Evolutionary conservation across 2,329 filamentous ascomycete species (phyloP).

Genomic region (Paradendryphiella salina): DNA sequence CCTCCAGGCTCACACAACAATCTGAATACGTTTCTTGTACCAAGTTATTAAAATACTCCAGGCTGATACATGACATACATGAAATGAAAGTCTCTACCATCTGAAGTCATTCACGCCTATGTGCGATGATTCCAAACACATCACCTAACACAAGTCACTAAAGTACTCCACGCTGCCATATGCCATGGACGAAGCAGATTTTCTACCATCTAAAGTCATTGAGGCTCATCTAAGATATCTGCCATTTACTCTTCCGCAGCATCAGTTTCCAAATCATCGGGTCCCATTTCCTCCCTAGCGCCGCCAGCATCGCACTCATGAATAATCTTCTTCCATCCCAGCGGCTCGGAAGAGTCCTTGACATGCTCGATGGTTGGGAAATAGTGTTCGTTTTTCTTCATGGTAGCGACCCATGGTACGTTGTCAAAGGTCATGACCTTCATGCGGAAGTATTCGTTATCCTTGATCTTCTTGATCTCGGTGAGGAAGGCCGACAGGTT

Average conservation of each 20-base stretch:
- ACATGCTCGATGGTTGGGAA: constrained; percentile 69
- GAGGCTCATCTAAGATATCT: neutral
- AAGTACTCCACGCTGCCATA: too few relatives aligned
- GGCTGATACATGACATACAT: too few relatives aligned
- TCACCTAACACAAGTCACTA: too few relatives aligned
- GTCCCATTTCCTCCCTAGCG: constrained; percentile 36
- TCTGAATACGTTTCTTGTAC: too few relatives aligned
- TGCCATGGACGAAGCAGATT: neutral
- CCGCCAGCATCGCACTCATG: constrained; percentile 55
- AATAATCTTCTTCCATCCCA: constrained; percentile 62
- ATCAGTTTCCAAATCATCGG: constrained; percentile 37
- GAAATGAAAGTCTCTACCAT: too few relatives aligned
- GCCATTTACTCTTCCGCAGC: constrained; percentile 22
- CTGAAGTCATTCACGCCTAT: too few relatives aligned
- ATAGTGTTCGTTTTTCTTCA: constrained; percentile 99
- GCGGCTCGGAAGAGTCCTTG: constrained; percentile 57
- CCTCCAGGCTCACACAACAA: too few relatives aligned
- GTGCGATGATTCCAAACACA: too few relatives aligned
- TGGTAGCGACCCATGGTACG: constrained; percentile 98
- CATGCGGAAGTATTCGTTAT: constrained; percentile 97
- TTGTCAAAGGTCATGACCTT: constrained; percentile 99
- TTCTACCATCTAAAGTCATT: neutral
- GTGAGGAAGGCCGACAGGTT: constrained; percentile 79
- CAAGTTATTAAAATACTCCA: too few relatives aligned
- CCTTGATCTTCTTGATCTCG: constrained; percentile 83